Conservation (phyloP, 352 stramenopile species). For the Aphanomyces invadans region DNA sequence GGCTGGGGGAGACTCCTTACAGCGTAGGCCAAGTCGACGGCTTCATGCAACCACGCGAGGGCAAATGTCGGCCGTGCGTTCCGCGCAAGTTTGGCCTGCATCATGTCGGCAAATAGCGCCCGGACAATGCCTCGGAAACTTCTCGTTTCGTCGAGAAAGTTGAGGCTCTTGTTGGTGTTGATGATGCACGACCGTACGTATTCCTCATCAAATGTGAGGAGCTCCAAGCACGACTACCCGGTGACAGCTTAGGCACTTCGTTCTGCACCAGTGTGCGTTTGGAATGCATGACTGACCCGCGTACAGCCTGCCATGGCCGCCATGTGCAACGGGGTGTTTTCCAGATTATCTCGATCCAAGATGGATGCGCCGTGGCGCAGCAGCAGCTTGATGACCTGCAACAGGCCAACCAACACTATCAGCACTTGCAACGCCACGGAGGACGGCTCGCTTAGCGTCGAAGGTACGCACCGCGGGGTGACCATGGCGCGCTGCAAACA, state of each 20-base stretch:
- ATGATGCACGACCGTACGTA: conserved; percentile 20
- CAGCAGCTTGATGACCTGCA: conserved; percentile 28
- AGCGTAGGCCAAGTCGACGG: conserved; percentile 23
- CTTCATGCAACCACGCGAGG: conserved; percentile 52
- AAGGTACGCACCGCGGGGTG: conserved; percentile 40
- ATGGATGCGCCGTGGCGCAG: conserved; percentile 38
- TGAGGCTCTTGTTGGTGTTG: conserved; percentile 8
- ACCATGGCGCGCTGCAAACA: conserved; percentile 48
- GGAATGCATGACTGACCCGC: no score
- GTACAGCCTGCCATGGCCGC: conserved; percentile 48
- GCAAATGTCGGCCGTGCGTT: conserved; percentile 63
- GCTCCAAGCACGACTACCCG: neutral
- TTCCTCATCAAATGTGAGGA: neutral
- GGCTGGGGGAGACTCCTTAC: neutral
- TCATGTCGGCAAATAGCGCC: conserved; percentile 33
- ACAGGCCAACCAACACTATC: no score
- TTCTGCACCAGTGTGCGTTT: no score
- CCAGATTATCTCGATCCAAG: conserved; percentile 46
- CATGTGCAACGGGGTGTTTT: conserved; percentile 59
- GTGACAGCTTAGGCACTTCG: neutral
- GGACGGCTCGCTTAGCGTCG: no score
- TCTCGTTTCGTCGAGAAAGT: conserved; percentile 1
- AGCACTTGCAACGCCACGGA: no score
- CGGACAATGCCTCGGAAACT: neutral
- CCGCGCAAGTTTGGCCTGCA: conserved; percentile 49